Evolutionary conservation across 495 filamentous ascomycete species (phyloP).

Genomic region (Neurospora sp.): DNA sequence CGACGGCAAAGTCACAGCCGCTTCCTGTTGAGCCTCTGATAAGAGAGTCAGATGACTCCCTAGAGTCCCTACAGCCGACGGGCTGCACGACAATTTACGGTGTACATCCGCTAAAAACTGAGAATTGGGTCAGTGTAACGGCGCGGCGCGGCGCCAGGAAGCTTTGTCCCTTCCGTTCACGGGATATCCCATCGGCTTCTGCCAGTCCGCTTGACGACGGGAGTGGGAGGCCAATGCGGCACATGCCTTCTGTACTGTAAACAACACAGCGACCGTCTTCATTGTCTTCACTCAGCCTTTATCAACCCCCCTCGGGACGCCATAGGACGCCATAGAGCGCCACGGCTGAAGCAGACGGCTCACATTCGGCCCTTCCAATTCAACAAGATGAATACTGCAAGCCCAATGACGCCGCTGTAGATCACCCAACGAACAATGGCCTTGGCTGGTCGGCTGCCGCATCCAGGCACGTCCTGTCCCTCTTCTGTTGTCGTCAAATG

Average conservation of each 20-base stretch:
- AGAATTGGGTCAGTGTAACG: background rate
- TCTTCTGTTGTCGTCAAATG: background rate
- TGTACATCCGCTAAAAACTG: background rate
- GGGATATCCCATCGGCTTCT: background rate
- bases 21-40: background rate
- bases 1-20: background rate
- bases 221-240: background rate
- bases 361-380: conserved; percentile 18
- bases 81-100: background rate
- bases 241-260: background rate
- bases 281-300: background rate
- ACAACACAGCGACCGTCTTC: background rate
- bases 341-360: conserved; percentile 13
- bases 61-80: background rate
- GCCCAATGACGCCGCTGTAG: background rate
- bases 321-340: conserved; percentile 1
- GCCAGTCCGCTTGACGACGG: background rate
- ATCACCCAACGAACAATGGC: background rate
- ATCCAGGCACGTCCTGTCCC: conserved; percentile 3
- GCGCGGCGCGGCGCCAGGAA: background rate
- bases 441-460: background rate
- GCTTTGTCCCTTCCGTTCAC: background rate
- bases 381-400: conserved; percentile 4
- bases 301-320: background rate
- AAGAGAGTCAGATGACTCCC: background rate